A percentile compares a stretch with the other conserved stretches of the same genome.
These are phyloP conservation scores for Cyberlindnera mississippiensis DNA, from an alignment of 805 yeast species.

Conservation along the genomic window DNA sequence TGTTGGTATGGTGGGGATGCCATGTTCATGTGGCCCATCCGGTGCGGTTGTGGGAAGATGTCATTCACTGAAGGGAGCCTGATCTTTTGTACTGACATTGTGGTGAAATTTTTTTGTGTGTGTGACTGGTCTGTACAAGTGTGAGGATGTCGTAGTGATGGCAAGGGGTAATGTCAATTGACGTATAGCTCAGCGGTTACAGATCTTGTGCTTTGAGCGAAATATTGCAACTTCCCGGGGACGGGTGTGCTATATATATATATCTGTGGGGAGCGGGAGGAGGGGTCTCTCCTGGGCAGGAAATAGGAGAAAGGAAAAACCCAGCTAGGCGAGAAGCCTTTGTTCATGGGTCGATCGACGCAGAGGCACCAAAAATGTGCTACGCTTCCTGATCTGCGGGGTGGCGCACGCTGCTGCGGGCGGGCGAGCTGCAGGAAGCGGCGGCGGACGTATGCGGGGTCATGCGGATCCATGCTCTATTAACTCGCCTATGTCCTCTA, in stretches of 20 bases:
- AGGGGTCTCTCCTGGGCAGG: too few species aligned
- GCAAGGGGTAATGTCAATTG: too few species aligned
- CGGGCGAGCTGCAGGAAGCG: background rate
- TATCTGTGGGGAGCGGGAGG: background rate
- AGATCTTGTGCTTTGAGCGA: too few species aligned
- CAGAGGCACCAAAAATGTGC: constrained; percentile 10
- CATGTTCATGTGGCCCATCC: background rate
- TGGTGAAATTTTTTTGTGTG: background rate
- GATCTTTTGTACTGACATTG: constrained; percentile 18
- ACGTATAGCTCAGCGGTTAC: too few species aligned
- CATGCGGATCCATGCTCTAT: background rate
- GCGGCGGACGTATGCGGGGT: background rate
- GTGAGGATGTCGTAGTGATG: too few species aligned
- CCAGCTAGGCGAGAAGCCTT: constrained; percentile 8
- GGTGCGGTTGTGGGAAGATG: constrained; percentile 20
- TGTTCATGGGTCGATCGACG: constrained; percentile 13
- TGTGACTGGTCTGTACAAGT: too few species aligned
- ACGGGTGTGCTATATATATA: constrained; percentile 4
- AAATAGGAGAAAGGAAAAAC: constrained; percentile 3
- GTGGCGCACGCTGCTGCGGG: background rate
- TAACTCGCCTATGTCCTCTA: too few species aligned
- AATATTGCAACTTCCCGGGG: too few species aligned
- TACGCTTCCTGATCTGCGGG: background rate
- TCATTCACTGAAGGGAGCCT: constrained; percentile 27
- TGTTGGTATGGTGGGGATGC: constrained; percentile 3